phyloP scores from a whole-genome alignment of 164 flowering plant species.

The Nelumbo lutea region DNA sequence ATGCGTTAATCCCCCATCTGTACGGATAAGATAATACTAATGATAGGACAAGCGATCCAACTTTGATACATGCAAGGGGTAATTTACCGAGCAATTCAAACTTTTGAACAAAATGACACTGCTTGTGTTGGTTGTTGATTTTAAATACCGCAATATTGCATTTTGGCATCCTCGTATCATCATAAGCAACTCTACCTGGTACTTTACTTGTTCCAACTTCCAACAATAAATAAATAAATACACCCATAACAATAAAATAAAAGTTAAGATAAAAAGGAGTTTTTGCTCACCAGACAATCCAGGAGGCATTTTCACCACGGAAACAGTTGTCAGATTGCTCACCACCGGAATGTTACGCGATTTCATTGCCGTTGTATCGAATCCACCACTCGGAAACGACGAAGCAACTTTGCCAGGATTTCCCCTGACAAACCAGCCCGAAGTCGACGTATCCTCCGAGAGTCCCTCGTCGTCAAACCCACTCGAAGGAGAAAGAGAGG shows the following conservation, averaged over 20 bases:
- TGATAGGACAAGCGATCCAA: too few species aligned
- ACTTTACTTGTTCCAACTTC: not conserved
- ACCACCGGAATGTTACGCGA: slow-evolving; percentile 7
- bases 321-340: slow-evolving; percentile 4
- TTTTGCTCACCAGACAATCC: slow-evolving; percentile 7
- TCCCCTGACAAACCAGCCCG: slow-evolving; percentile 18
- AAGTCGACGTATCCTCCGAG: slow-evolving; percentile 25
- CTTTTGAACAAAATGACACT: too few species aligned
- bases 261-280: not conserved
- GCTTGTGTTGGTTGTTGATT: too few species aligned
- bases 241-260: not conserved
- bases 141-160: too few species aligned
- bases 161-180: too few species aligned
- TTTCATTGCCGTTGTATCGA: slow-evolving; percentile 25
- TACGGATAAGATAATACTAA: too few species aligned
- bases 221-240: not conserved
- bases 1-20: too few species aligned
- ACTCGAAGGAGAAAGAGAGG: slow-evolving; percentile 26
- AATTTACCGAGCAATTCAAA: too few species aligned
- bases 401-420: slow-evolving; percentile 28
- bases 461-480: slow-evolving; percentile 21
- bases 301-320: slow-evolving; percentile 10
- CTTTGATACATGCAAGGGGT: too few species aligned
- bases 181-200: too few species aligned
- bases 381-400: slow-evolving; percentile 36